Base-by-base conservation (phyloP, 2,329 filamentous ascomycete species). In the Lasiodiplodia sp. region DNA sequence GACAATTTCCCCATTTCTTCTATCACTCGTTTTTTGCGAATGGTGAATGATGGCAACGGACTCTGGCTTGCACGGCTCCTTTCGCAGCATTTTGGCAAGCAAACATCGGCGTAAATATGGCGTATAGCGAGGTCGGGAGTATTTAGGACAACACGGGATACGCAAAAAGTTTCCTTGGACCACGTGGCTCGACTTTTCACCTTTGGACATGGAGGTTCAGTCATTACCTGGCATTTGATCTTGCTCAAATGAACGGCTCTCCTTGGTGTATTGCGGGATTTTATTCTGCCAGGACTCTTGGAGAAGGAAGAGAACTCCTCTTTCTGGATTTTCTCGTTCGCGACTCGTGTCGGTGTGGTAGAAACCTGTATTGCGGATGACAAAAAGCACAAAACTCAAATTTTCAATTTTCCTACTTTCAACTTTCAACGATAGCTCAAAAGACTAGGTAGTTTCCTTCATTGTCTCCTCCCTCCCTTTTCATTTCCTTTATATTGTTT, bases 91-190 rank as follows among this genome's bases (percentile, higher is more conserved):
- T 37, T 52, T 23, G n/a, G 28, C 47, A 64, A 52, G 23, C 47
- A 14, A 57, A 38, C 23, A 53, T 52, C 31, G 60, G 60, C 60
- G 60, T 64, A 52, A 47, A 52, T n/a, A 16, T 5, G 60, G 60
- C 44, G 60, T 64, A 64, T 21, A 64, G 28, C 14, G 44, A 52
- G 37, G 2, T 12, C n/a, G 34, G 18, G 40, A 47, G 44, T 47
- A 47, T 11, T 11, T 31, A n/a, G 38, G 38, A 23, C n/a, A 14
- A 23, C n/a, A 14, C 5, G 14, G 37, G n/a, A 18, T 21, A 58
- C 2, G 55, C 34, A 40, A 38, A 4, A 31, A 58, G 21, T 10
- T 23, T 40, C 10, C 11, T 40, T 21, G 18, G 34, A 37, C 18
- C 31, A 31, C 16, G 8, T 56, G 31, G n/a, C 8, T 56, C 23